phyloP scores from a whole-genome alignment of 306 rosid species.

The Delonix regia region DNA sequence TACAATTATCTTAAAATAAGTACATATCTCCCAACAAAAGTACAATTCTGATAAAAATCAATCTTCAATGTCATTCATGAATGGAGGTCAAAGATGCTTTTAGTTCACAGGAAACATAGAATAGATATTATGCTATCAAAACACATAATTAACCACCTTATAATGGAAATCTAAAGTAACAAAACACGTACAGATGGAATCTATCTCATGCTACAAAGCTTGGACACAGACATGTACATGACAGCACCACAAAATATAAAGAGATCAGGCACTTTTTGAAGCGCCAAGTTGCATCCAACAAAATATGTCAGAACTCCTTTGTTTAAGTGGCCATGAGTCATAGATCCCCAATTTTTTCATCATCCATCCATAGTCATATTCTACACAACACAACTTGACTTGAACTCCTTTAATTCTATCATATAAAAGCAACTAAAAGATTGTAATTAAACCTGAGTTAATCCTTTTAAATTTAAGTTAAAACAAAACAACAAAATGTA shows the following conservation, averaged over 20 bases:
- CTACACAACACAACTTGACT: neutral
- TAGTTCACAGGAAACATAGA: neutral
- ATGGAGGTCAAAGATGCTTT: neutral
- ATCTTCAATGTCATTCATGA: neutral
- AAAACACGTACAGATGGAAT: neutral
- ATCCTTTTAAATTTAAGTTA: neutral
- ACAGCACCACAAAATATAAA: neutral
- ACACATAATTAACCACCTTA: neutral
- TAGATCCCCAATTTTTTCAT: neutral
- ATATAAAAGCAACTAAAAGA: neutral
- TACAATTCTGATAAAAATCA: neutral
- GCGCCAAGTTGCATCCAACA: neutral
- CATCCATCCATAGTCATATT: neutral
- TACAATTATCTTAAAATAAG: neutral
- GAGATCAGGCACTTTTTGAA: neutral
- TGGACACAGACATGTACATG: neutral
- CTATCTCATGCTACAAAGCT: neutral
- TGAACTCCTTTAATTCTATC: neutral
- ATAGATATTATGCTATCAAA: neutral
- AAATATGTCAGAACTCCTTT: neutral
- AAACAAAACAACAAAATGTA: neutral
- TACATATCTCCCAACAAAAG: neutral
- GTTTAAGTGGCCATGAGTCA: neutral
- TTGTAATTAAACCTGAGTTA: neutral
- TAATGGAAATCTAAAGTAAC: neutral